Evolutionary conservation across 148 eudicot genomes (phyloP), one percentile per base, ranked within the genome.

Genomic region (Pouteria glomerata): DNA sequence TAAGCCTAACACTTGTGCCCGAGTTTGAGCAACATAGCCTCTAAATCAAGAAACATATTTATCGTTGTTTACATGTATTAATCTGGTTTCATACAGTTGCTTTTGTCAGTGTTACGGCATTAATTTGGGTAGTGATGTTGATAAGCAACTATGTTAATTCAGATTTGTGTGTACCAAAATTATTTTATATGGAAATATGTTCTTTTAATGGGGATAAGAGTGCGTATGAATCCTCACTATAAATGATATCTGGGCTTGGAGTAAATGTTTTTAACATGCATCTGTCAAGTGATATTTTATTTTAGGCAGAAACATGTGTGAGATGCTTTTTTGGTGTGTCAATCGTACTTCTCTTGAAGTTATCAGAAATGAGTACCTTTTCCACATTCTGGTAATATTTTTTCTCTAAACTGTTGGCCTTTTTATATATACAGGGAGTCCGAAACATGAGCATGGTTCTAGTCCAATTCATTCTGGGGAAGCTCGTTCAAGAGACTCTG

Each of bases 351-450:
- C 45, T 65, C 69, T 44, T n/a, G n/a, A n/a, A n/a, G n/a, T n/a
- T n/a, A n/a, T n/a, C n/a, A n/a, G n/a, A n/a, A n/a, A n/a, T n/a
- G n/a, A n/a, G n/a, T n/a, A n/a, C n/a, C n/a, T n/a, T n/a, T n/a
- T n/a, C n/a, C n/a, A n/a, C n/a, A n/a, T n/a, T n/a, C n/a, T n/a
- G n/a, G n/a, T n/a, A n/a, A n/a, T n/a, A n/a, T n/a, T n/a, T n/a
- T n/a, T n/a, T n/a, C n/a, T n/a, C 61, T 53, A 21, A 11, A 66
- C 47, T 8, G 64, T 61, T 76, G 57, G 30, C 48, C 66, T 78
- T 34, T 66, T 24, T 27, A 37, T 63, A 21, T 64, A 66, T 79
- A 67, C 81, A 92, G 96, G 83, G 35, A 85, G 85, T 68, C 86
- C 84, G 30, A 80, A 30, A 27, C 78, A 71, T 70, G 85, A 79